Percentiles rank a stretch among this genome's conserved stretches.
Evolutionary conservation across 768 basidiomycete species (phyloP).

Genomic region (Boletus insuetus): DNA sequence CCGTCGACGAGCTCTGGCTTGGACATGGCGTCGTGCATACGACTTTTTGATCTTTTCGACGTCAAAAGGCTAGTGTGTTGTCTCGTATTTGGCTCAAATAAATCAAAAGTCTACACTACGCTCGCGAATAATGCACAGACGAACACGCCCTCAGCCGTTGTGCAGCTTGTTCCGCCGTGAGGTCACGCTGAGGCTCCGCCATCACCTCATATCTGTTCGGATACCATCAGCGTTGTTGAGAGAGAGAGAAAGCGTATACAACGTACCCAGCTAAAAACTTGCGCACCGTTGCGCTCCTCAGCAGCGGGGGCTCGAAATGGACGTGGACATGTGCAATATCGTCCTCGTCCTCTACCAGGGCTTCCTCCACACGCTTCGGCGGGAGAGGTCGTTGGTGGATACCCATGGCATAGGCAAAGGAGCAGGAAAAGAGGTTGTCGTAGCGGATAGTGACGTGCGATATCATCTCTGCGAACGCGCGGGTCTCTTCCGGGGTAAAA

Average conservation of each 20-base stretch:
- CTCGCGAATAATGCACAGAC: conserved; percentile 55
- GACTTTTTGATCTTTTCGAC: neutral
- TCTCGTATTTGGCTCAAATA: conserved; percentile 12
- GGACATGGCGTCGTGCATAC: conserved; percentile 34
- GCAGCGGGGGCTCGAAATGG: conserved; percentile 82
- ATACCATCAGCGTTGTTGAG: neutral
- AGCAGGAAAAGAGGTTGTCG: conserved; percentile 79
- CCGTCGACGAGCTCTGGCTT: conserved; percentile 60
- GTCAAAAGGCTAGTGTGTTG: conserved; percentile 7
- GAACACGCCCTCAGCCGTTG: conserved; percentile 50
- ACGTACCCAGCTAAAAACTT: conserved; percentile 90
- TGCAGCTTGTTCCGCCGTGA: conserved; percentile 89
- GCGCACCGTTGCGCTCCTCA: conserved; percentile 76
- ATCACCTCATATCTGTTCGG: conserved; percentile 76
- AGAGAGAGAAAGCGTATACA: neutral
- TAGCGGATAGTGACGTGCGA: conserved; percentile 63
- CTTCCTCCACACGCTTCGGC: conserved; percentile 27
- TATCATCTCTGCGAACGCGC: conserved; percentile 64
- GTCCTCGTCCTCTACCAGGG: conserved; percentile 37
- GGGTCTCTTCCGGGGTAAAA: conserved; percentile 58
- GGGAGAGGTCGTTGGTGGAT: conserved; percentile 81
- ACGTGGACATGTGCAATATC: conserved; percentile 79
- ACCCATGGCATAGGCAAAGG: conserved; percentile 95
- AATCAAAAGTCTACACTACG: neutral
- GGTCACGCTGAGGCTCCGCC: conserved; percentile 86